phyloP scores from a whole-genome alignment of 2,329 filamentous ascomycete species.

The Exophiala lecanii-corni region DNA sequence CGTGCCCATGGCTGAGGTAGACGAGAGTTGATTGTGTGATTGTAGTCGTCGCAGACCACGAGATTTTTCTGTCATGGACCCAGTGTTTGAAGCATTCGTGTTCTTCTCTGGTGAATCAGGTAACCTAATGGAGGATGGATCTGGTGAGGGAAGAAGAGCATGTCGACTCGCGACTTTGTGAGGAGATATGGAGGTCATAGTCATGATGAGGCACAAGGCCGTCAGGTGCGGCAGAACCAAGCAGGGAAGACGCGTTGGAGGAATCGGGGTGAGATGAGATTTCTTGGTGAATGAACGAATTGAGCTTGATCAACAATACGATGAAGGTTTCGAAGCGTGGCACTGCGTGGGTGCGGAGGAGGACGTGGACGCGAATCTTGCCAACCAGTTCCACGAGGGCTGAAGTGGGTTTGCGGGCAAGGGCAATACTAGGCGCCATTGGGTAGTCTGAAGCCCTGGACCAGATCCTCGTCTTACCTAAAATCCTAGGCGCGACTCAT shows the following conservation, averaged over 20 bases:
- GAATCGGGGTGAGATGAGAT: too few relatives aligned
- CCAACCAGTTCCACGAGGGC: too few relatives aligned
- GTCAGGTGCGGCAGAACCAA: constrained; percentile 2
- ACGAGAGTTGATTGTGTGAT: constrained; percentile 63
- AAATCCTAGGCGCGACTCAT: too few relatives aligned
- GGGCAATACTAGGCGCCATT: too few relatives aligned
- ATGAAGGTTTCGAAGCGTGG: too few relatives aligned
- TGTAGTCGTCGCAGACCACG: constrained; percentile 68
- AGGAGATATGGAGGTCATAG: constrained; percentile 18
- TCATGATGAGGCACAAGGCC: constrained; percentile 11
- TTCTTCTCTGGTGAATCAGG: constrained; percentile 24
- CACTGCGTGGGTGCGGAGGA: too few relatives aligned
- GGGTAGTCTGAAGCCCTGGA: too few relatives aligned
- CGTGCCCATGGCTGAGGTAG: constrained; percentile 41
- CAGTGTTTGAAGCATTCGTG: constrained; percentile 34
- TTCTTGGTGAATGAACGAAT: too few relatives aligned
- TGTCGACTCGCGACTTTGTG: constrained; percentile 20
- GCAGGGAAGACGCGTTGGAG: constrained; percentile 3
- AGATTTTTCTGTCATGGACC: constrained; percentile 58
- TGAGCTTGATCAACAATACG: too few relatives aligned
- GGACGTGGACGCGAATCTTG: too few relatives aligned
- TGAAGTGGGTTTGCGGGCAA: too few relatives aligned
- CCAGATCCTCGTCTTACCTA: too few relatives aligned
- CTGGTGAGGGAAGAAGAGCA: constrained; percentile 17
- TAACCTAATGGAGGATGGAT: constrained; percentile 16